Evolutionary conservation across 805 yeast species (phyloP), one percentile per base, ranked within the genome.

Genomic region (Suhomyces prunicola): DNA sequence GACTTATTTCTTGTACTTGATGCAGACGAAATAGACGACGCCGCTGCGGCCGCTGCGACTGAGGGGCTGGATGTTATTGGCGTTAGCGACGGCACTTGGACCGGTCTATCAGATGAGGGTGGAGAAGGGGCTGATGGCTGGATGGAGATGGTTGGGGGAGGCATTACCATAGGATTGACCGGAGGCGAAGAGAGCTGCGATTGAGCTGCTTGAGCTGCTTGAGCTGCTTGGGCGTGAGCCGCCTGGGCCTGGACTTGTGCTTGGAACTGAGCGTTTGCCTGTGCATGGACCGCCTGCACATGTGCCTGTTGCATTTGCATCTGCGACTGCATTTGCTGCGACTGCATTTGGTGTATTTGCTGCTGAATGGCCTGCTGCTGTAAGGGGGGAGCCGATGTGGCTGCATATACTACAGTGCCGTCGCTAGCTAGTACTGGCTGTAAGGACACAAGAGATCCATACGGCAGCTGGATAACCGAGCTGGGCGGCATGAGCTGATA

Each of bases 361-460:
- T 46, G 48, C 7, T 44, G 47, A 17, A 44, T 13, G 6, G 23
- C 23, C 8, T 39, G 42, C 24, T 50, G 52, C 5, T 23, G 46
- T 19, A 44, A 22, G 8, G 29, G 53, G 17, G 31, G 39, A n/a
- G 51, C 51, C 1, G 50, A 19, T 15, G 51, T 42, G 41, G 44
- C 53, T 1, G 57, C 54, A 27, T 51, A 56, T 42, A 56, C 52
- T 15, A 56, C 54, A n/a, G 47, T 40, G 8, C 59, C 57, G 40
- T 54, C 55, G 46, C 48, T 52, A 10, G 57, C 54, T 31, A 56
- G 27, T 44, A 56, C 54, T 10, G 59, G 59, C 42, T 55, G 58
- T 29, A 57, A 36, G 19, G 53, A 29, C 7, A 57, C 56, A 33
- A 55, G 47, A 15, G 53, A 51, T 5, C 50, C 55, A 23, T 46